Conservation (phyloP, 2,329 filamentous ascomycete genomes). For the Phialemonium atrogriseum region DNA sequence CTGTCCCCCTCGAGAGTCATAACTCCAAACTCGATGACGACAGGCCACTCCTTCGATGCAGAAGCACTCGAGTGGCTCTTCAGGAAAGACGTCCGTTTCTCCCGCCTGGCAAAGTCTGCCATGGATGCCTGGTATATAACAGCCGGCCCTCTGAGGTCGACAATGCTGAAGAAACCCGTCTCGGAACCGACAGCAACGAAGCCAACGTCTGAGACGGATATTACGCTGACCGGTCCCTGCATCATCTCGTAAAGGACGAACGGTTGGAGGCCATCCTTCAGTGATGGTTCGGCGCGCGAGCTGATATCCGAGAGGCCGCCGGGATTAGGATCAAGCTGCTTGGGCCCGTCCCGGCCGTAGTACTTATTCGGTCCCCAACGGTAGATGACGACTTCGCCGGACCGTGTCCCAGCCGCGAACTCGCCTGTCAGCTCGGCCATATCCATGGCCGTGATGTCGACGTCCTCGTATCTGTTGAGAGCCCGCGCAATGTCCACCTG, state of each 20-base stretch:
- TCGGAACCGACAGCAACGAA: conserved; percentile 86
- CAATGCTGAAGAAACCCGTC: conserved; percentile 67
- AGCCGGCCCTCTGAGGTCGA: conserved; percentile 80
- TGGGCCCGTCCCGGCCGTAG: conserved; percentile 53
- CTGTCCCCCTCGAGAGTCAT: conserved; percentile 90
- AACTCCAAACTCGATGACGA: conserved; percentile 80
- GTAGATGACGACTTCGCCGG: conserved; percentile 81
- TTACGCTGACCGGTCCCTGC: conserved; percentile 69
- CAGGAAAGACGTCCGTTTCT: conserved; percentile 68
- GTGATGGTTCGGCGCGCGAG: conserved; percentile 57
- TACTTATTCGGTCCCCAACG: conserved; percentile 77
- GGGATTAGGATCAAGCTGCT: conserved; percentile 46
- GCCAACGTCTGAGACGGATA: conserved; percentile 84
- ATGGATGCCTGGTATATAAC: conserved; percentile 72
- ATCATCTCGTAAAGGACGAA: conserved; percentile 75
- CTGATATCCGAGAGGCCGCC: conserved; percentile 69
- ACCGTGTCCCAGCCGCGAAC: conserved; percentile 69
- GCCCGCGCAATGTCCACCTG: conserved; percentile 84
- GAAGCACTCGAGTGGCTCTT: conserved; percentile 42
- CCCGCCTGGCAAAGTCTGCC: conserved; percentile 65
- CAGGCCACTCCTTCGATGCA: conserved; percentile 61
- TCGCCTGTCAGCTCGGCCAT: conserved; percentile 77
- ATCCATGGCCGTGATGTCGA: conserved; percentile 72
- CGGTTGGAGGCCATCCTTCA: conserved; percentile 65
- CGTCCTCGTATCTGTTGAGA: conserved; percentile 66